These are phyloP conservation scores for Mycena olivaceomarginata DNA, from an alignment of 768 basidiomycete species.

Conservation along the genomic window DNA sequence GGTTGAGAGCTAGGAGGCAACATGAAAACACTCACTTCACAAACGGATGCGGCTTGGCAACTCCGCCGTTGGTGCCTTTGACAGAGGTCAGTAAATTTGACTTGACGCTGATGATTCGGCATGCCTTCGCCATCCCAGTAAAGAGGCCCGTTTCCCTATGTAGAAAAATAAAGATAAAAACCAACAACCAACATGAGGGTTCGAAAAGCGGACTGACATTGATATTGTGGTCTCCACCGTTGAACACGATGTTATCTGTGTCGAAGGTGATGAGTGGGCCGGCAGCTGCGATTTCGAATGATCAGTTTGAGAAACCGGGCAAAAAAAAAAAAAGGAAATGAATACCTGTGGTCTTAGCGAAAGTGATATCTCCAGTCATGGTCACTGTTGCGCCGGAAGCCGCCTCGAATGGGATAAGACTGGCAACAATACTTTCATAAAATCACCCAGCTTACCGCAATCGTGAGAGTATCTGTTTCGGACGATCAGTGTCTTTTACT, in stretches of 20 bases:
- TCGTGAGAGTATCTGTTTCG: conserved; percentile 22
- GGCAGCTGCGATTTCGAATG: conserved; percentile 9
- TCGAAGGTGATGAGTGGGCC: conserved; percentile 42
- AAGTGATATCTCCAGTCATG: conserved; percentile 43
- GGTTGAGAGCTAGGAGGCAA: background rate
- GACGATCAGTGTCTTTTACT: background rate
- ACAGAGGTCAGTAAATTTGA: background rate
- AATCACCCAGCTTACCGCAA: background rate
- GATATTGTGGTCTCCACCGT: conserved; percentile 40
- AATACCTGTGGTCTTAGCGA: conserved; percentile 40
- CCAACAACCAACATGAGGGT: background rate
- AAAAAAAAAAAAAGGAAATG: background rate
- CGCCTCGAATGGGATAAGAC: conserved; percentile 36
- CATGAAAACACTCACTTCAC: conserved; percentile 34
- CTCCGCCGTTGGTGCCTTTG: conserved; percentile 43
- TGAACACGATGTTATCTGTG: conserved; percentile 37
- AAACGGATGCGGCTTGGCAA: conserved; percentile 44
- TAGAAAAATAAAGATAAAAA: too few species aligned
- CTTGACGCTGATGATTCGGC: background rate
- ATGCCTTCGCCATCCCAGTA: conserved; percentile 44
- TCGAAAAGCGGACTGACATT: conserved; percentile 7
- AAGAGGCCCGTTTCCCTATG: conserved; percentile 37
- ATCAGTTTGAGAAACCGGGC: background rate
- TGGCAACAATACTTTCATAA: background rate
- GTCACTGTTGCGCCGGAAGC: conserved; percentile 55